A percentile compares a stretch with the other conserved stretches of the same genome.
Evolutionary conservation across 345 rosid species (phyloP).

Genomic region (Populus pruinosa): DNA sequence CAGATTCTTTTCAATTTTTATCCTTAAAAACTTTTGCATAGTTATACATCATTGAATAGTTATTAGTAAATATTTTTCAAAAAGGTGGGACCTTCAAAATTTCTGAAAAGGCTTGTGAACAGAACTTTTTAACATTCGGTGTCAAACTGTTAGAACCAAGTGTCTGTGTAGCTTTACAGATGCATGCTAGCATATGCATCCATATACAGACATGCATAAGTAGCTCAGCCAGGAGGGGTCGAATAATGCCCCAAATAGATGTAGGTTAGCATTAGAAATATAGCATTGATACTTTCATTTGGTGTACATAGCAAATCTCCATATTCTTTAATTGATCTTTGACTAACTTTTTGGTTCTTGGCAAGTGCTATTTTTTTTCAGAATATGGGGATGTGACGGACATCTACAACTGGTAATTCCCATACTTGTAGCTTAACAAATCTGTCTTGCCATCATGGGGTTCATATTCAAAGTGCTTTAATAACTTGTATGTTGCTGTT

Average conservation of each 20-base stretch:
- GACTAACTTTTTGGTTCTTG: background rate
- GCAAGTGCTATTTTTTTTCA: conserved; percentile 34
- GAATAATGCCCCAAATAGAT: background rate
- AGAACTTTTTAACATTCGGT: background rate
- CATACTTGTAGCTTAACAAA: background rate
- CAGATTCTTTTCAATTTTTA: background rate
- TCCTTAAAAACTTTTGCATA: background rate
- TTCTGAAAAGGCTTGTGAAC: background rate
- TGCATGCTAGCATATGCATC: background rate
- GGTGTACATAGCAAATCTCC: background rate
- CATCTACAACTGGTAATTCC: conserved; percentile 84
- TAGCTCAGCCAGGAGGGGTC: background rate
- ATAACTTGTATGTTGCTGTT: background rate
- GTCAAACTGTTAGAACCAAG: background rate
- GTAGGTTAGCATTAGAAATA: background rate
- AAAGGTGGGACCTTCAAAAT: background rate
- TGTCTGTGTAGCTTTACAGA: background rate
- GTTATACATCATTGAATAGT: background rate
- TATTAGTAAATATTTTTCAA: background rate
- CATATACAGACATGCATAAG: background rate
- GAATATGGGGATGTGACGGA: conserved; percentile 96
- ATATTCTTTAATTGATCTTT: conserved; percentile 3
- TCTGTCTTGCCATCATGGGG: background rate
- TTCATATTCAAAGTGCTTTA: background rate
- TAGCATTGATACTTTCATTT: background rate